Base-by-base conservation (phyloP, 805 yeast genomes). In the Priceomyces melissophilus region DNA sequence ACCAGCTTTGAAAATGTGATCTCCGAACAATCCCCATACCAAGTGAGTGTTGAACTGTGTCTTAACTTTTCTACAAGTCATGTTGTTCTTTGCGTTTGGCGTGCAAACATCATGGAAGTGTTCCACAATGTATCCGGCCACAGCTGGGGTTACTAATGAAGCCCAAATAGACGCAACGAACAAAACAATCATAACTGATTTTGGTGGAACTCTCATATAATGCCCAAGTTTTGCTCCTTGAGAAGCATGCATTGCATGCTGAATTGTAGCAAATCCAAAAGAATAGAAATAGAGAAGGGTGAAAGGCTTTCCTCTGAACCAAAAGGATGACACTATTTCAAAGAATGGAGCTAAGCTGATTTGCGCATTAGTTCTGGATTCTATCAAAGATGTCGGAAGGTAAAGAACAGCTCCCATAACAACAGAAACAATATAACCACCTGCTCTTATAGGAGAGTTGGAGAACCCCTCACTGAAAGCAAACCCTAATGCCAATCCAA, bases 11-110 rank as follows among this genome's bases (percentile, higher is more conserved):
- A 47, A 47, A 2, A 47, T 10, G 14, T 47, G 42, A 14, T 39
- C 36, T 10, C 48, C 50, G 28, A 45, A 44, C 16, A 46, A 34
- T 3, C 50, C 50, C 50, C 50, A 46, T 10, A 46, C 46, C 33
- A 46, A 44, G 32, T 46, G 48, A 10, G 32, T 36, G 32, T 46
- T 46, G 32, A 28, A 46, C 23, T 30, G 39, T 12, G 46, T 42
- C 32, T 32, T 41, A 3, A 32, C 27, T 20, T 37, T 41, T 30
- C 43, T 41, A 35, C 50, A 46, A 25, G 30, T 38, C 50, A 46
- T 44, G 33, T 46, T 32, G 35, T 46, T 47, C 17, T 33, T 27
- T 2, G 48, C 50, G 27, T 41, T 16, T 2, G 37, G 4, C 4
- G 46, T 30, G 23, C 50, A 47, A 11, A 44, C 37, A 35, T 38